These are phyloP conservation scores for Gymnopilus dilepis DNA, from an alignment of 768 basidiomycete genomes.

Conservation along the genomic window DNA sequence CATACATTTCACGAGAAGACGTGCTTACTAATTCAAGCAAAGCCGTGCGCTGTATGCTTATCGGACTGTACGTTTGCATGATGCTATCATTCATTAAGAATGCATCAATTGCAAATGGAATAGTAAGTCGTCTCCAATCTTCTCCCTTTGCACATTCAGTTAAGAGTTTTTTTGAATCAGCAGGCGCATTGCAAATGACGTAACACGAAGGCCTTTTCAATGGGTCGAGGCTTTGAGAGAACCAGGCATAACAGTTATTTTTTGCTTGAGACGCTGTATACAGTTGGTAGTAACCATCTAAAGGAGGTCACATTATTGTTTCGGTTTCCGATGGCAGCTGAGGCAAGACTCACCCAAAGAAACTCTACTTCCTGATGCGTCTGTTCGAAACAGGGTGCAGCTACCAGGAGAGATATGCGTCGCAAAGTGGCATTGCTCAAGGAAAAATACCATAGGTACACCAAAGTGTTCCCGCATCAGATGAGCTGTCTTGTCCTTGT, in stretches of 20 bases:
- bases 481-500: constrained; percentile 6
- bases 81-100: constrained; percentile 11
- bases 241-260: constrained; percentile 3
- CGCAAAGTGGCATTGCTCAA: background rate
- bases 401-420: constrained; percentile 3
- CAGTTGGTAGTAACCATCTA: constrained; percentile 10
- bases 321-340: background rate
- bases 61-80: background rate
- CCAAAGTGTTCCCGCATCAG: constrained; percentile 7
- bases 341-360: background rate
- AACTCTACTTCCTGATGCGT: background rate
- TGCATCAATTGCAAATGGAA: constrained; percentile 13
- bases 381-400: constrained; percentile 1
- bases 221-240: constrained; percentile 2
- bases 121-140: background rate
- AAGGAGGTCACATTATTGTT: background rate
- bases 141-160: background rate
- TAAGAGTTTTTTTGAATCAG: background rate
- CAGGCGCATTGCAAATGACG: constrained; percentile 1
- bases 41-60: background rate
- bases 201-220: background rate
- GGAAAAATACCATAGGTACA: constrained; percentile 11
- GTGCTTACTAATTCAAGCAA: background rate
- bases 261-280: background rate
- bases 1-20: no score